Evolutionary conservation across 345 rosid genomes (phyloP), one percentile per base, ranked within the genome.

Genomic region (Orychophragmus violaceus): DNA sequence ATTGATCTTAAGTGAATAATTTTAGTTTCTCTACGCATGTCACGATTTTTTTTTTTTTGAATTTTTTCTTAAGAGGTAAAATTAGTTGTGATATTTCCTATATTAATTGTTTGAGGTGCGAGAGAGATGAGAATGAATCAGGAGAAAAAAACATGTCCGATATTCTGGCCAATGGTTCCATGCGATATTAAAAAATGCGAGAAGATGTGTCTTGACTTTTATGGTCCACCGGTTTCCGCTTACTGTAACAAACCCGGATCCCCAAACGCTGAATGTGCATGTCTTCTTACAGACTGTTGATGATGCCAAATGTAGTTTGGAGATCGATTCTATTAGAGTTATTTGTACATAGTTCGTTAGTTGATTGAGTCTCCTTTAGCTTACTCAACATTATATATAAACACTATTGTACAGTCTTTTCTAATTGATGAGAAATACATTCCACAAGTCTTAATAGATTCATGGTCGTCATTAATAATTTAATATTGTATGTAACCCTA

Each of bases 141-240:
- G 42, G 37, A 48, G 70, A 1, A 13, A n/a, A 35, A 49, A 27
- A 19, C 12, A 0, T 64, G 45, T 36, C 66, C 54, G 3, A 2
- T 64, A 2, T 57, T 21, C 21, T 72, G 76, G 76, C 61, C 46
- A 5, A 64, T 64, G 66, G 66, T 72, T 64, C 71, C 61, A 49
- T 72, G 76, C 37, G 66, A 72, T 37, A 10, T 29, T 6, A 29
- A 48, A 12, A 65, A 72, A 39, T 65, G 76, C 14, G 17, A 37
- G 2, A 17, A 58, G 8, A 57, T 65, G 71, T 72, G 76, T 64
- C 0, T 2, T 17, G 54, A 64, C 1, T 57, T 6, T 22, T 72
- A 72, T 44, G 70, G 76, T 42, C 16, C 21, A 24, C 21, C 45
- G 12, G 59, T 72, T 39, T 37, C 71, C 1, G 14, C 53, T 37